phyloP scores from a whole-genome alignment of 2,329 filamentous ascomycete genomes.

The Pseudopyrenochaeta lycopersici region DNA sequence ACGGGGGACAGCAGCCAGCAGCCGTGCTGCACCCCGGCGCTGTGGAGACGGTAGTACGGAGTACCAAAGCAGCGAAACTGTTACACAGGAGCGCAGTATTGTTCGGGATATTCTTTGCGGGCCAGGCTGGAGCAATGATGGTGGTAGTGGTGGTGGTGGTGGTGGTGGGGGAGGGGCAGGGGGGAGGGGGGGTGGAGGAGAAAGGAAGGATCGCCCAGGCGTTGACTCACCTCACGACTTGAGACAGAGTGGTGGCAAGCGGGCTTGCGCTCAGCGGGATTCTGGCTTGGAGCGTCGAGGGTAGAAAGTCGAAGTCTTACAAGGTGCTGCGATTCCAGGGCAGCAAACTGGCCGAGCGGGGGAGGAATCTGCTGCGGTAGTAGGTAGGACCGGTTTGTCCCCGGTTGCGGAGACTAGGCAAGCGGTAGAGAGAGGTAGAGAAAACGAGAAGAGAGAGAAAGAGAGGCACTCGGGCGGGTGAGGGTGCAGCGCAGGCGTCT shows the following conservation, averaged over 20 bases:
- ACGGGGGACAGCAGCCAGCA: slow-evolving; percentile 46
- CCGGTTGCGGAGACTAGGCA: slow-evolving; percentile 32
- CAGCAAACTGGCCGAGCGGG: slow-evolving; percentile 32
- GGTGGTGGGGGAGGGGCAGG: slow-evolving; percentile 10
- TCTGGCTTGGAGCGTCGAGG: slow-evolving; percentile 13
- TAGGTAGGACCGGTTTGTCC: slow-evolving; percentile 39
- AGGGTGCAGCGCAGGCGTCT: slow-evolving; percentile 11
- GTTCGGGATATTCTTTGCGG: slow-evolving; percentile 33
- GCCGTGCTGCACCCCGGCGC: slow-evolving; percentile 39
- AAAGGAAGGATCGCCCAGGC: slow-evolving; percentile 22
- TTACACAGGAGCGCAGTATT: slow-evolving; percentile 38
- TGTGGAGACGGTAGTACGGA: slow-evolving; percentile 43
- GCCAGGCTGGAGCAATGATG: slow-evolving; percentile 19
- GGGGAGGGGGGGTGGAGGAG: no score
- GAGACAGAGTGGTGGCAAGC: slow-evolving; percentile 20
- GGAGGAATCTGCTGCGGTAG: slow-evolving; percentile 19
- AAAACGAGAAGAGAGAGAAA: slow-evolving; percentile 6
- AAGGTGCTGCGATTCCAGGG: slow-evolving; percentile 17
- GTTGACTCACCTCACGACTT: slow-evolving; percentile 46
- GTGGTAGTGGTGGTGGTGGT: slow-evolving; percentile 14
- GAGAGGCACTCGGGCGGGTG: background rate
- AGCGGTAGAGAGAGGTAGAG: no score
- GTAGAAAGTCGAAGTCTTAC: slow-evolving; percentile 5
- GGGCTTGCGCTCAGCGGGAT: slow-evolving; percentile 12
- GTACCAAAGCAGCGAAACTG: slow-evolving; percentile 42